phyloP scores from a whole-genome alignment of 306 rosid species.

The Ochetophila trinervis region DNA sequence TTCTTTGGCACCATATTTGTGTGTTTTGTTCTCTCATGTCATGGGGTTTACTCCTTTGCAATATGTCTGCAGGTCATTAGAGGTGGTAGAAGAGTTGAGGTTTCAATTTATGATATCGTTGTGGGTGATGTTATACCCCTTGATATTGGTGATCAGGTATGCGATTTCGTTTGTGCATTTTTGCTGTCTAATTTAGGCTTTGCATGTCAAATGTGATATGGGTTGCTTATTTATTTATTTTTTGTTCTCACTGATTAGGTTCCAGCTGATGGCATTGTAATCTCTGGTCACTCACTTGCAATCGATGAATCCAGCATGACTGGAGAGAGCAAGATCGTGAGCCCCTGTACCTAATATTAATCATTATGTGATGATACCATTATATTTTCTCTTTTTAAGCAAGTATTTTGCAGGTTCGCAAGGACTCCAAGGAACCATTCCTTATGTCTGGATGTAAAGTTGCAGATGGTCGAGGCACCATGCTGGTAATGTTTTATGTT shows the following conservation, averaged over 20 bases:
- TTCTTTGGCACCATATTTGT: background rate
- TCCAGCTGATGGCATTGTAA: conserved; percentile 87
- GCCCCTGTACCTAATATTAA: conserved; percentile 28
- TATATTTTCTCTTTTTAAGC: conserved; percentile 10
- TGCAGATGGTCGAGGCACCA: conserved; percentile 85
- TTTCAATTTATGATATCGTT: conserved; percentile 84
- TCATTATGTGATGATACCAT: background rate
- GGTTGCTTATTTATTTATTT: conserved; percentile 18
- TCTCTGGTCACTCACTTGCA: conserved; percentile 82
- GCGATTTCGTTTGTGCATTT: conserved; percentile 7
- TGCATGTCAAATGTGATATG: conserved; percentile 10
- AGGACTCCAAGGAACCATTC: conserved; percentile 67
- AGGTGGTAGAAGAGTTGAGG: conserved; percentile 83
- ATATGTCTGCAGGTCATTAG: conserved; percentile 57
- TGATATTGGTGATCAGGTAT: conserved; percentile 84
- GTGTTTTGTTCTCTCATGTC: conserved; percentile 7
- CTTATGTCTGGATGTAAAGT: conserved; percentile 90
- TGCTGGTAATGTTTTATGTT: conserved; percentile 55
- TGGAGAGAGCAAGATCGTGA: conserved; percentile 94
- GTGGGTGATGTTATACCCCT: conserved; percentile 94
- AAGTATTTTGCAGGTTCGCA: conserved; percentile 47
- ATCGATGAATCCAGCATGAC: conserved; percentile 98
- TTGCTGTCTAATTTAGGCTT: conserved; percentile 22
- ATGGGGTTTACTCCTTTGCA: background rate
- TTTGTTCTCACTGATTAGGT: conserved; percentile 42